phyloP scores from a whole-genome alignment of 345 rosid species.

The Eutrema japonicum region DNA sequence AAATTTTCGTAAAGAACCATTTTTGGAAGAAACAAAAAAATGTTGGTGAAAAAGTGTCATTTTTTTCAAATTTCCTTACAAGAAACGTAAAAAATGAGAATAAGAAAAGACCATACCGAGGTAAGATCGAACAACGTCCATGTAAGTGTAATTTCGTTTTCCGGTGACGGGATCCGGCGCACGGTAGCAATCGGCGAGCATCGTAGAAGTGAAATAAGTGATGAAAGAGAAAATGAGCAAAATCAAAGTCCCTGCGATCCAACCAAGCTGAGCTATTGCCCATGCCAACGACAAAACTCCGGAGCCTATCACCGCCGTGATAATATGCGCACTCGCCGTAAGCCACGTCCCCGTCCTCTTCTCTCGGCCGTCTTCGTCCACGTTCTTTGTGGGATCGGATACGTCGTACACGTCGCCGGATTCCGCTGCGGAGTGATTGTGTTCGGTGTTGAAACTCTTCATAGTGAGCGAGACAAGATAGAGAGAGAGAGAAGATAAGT shows the following conservation, averaged over 20 bases:
- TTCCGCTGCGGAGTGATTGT: constrained; percentile 38
- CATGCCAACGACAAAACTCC: constrained; percentile 90
- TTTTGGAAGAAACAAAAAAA: neutral
- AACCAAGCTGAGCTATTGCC: constrained; percentile 93
- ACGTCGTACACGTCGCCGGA: constrained; percentile 27
- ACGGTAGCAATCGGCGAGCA: constrained; percentile 81
- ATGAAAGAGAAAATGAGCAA: constrained; percentile 67
- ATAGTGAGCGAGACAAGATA: constrained; percentile 22
- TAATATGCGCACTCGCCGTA: constrained; percentile 90
- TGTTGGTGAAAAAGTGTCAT: constrained; percentile 3
- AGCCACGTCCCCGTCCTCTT: constrained; percentile 75
- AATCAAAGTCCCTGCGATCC: constrained; percentile 71
- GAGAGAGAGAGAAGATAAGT: constrained; percentile 9
- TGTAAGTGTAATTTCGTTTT: constrained; percentile 86
- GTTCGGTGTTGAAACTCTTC: constrained; percentile 44
- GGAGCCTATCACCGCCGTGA: constrained; percentile 93
- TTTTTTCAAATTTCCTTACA: neutral
- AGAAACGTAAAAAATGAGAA: neutral
- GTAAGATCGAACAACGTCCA: constrained; percentile 77
- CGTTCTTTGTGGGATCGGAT: constrained; percentile 38
- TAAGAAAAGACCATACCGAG: constrained; percentile 53
- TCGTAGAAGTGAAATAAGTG: constrained; percentile 79
- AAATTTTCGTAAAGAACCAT: constrained; percentile 3
- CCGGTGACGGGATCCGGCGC: constrained; percentile 83
- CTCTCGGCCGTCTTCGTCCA: constrained; percentile 42